These are phyloP conservation scores for Ogataea ganodermae DNA, from an alignment of 805 yeast genomes.

Conservation along the genomic window DNA sequence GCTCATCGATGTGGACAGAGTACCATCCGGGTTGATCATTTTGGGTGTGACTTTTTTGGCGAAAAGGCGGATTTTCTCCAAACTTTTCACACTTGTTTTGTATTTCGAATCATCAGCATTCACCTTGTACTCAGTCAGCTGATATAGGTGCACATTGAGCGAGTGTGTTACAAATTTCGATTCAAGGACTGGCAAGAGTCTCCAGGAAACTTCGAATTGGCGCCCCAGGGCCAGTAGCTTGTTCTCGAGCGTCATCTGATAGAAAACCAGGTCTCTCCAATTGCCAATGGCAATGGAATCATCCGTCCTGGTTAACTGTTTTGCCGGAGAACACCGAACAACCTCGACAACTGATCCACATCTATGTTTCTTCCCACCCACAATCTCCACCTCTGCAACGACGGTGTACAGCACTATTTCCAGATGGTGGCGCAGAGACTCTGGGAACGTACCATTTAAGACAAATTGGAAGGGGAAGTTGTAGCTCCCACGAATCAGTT, in stretches of 20 bases:
- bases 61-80: slow-evolving; percentile 23
- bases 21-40: slow-evolving; percentile 8
- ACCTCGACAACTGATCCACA: slow-evolving; percentile 16
- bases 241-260: slow-evolving; percentile 24
- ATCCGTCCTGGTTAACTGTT: slow-evolving; percentile 6
- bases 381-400: slow-evolving; percentile 13
- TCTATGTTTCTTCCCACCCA: slow-evolving; percentile 3
- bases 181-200: slow-evolving; percentile 28
- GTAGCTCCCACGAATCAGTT: slow-evolving; percentile 22
- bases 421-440: slow-evolving; percentile 23
- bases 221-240: slow-evolving; percentile 24
- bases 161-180: slow-evolving; percentile 23
- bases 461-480: slow-evolving; percentile 32
- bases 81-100: slow-evolving; percentile 10
- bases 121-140: slow-evolving; percentile 23
- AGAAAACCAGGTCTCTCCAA: slow-evolving; percentile 35
- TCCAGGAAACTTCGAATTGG: slow-evolving; percentile 18
- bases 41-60: slow-evolving; percentile 2
- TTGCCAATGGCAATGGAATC: slow-evolving; percentile 31
- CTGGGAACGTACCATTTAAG: slow-evolving; percentile 26
- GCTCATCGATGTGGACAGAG: slow-evolving; percentile 8
- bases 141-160: slow-evolving; percentile 27
- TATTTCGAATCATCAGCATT: not conserved
- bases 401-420: slow-evolving; percentile 26
- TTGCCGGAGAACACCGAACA: slow-evolving; percentile 18